Conservation (phyloP, 2,329 filamentous ascomycete genomes). For the Plenodomus biglobosus region DNA sequence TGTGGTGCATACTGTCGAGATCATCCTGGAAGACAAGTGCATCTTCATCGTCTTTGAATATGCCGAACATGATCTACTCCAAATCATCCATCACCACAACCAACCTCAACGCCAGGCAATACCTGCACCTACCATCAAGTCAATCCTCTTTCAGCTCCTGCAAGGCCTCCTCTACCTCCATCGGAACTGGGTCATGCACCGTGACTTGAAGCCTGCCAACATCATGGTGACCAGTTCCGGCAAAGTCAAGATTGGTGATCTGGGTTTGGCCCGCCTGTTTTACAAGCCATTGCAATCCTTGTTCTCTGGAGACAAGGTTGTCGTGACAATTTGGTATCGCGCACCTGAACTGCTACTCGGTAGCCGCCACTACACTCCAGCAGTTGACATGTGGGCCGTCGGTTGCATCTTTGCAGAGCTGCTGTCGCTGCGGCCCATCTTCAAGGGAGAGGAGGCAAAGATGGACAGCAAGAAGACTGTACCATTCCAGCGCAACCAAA, state of each 20-base stretch:
- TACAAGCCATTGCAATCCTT: slow-evolving; percentile 90
- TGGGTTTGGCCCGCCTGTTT: slow-evolving; percentile 89
- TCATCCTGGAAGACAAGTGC: slow-evolving; percentile 96
- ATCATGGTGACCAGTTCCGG: slow-evolving; percentile 95
- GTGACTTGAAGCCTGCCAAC: slow-evolving; percentile 95
- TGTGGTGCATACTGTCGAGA: slow-evolving; percentile 88
- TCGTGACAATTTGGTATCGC: slow-evolving; percentile 98
- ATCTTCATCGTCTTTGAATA: slow-evolving; percentile 99
- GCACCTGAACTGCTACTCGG: slow-evolving; percentile 92
- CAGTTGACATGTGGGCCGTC: slow-evolving; percentile 96
- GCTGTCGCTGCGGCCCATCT: slow-evolving; percentile 86
- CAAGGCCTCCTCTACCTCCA: slow-evolving; percentile 95
- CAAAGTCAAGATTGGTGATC: slow-evolving; percentile 90
- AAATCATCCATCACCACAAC: slow-evolving; percentile 98
- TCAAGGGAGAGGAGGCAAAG: slow-evolving; percentile 98
- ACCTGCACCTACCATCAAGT: slow-evolving; percentile 83
- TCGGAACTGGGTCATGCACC: slow-evolving; percentile 94
- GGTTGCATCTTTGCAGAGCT: slow-evolving; percentile 98
- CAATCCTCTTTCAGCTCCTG: slow-evolving; percentile 92
- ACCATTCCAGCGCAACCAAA: slow-evolving; percentile 95
- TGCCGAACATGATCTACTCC: slow-evolving; percentile 92
- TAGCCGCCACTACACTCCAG: slow-evolving; percentile 92
- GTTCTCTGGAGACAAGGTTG: slow-evolving; percentile 94
- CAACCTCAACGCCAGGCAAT: slow-evolving; percentile 86
- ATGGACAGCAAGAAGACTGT: slow-evolving; percentile 98